These are phyloP conservation scores for Plasmodium sp. DNA, from an alignment of 169 alveolate genomes.

Conservation along the genomic window DNA sequence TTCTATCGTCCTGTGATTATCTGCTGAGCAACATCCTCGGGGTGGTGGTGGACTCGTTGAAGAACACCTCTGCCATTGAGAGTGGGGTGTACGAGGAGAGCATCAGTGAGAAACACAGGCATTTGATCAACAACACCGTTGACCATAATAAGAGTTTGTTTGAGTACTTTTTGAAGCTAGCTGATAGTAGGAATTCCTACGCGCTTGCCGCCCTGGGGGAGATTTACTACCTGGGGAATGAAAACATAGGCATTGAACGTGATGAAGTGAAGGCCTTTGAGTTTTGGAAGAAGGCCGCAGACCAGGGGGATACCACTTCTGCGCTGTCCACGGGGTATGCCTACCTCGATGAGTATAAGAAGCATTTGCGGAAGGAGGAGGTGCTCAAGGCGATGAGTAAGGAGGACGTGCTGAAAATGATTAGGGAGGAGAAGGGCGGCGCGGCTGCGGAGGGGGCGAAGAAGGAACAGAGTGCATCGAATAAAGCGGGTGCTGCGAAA, in stretches of 20 bases:
- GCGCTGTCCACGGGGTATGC: slow-evolving; percentile 88
- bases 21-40: slow-evolving; percentile 59
- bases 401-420: slow-evolving; percentile 8
- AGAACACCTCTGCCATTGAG: slow-evolving; percentile 1
- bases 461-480: too few species aligned
- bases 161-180: slow-evolving; percentile 76
- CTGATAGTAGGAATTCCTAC: slow-evolving; percentile 72
- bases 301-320: slow-evolving; percentile 89
- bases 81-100: slow-evolving; percentile 23
- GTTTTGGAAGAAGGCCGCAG: slow-evolving; percentile 90
- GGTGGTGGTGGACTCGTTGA: slow-evolving; percentile 49
- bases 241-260: slow-evolving; percentile 79
- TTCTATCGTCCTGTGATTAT: slow-evolving; percentile 59
- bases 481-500: too few species aligned
- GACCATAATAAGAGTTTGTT: slow-evolving; percentile 75
- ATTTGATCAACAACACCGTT: slow-evolving; percentile 45
- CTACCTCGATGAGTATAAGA: slow-evolving; percentile 76
- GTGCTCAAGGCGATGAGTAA: slow-evolving; percentile 8
- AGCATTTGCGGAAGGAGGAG: slow-evolving; percentile 42
- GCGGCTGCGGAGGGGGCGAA: neutral
- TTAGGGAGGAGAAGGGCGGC: neutral
- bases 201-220: slow-evolving; percentile 88
- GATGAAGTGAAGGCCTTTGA: slow-evolving; percentile 86
- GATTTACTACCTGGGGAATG: slow-evolving; percentile 88
- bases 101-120: slow-evolving; percentile 13